Conservation (phyloP, 2,329 filamentous ascomycete species). For the Trematosphaeria pertusa region DNA sequence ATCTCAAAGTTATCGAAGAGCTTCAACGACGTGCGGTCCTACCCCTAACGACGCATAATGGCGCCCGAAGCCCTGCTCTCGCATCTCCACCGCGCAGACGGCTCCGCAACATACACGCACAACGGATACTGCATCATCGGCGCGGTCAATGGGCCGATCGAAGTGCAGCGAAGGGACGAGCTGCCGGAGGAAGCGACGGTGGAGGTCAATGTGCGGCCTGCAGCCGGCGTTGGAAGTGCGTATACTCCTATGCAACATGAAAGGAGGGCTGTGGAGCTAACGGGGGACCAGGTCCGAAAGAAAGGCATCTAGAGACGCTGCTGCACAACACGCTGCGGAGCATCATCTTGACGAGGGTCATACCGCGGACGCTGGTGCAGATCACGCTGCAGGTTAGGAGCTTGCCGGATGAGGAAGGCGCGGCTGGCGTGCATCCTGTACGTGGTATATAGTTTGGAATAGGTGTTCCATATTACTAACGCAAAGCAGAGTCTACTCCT, state of each 20-base stretch:
- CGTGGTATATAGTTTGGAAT: constrained; percentile 32
- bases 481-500: constrained; percentile 72
- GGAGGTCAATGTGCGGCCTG: constrained; percentile 88
- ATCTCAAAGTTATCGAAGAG: constrained; percentile 1
- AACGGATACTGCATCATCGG: constrained; percentile 82
- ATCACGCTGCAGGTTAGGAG: constrained; percentile 79
- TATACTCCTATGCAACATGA: constrained; percentile 4
- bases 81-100: constrained; percentile 73
- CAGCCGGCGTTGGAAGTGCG: constrained; percentile 80
- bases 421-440: constrained; percentile 67
- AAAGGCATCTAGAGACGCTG: constrained; percentile 79
- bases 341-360: constrained; percentile 75
- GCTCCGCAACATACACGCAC: constrained; percentile 78
- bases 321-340: constrained; percentile 75
- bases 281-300: constrained; percentile 47
- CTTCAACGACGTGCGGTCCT: no score
- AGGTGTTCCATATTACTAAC: constrained; percentile 14
- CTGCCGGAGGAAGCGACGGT: constrained; percentile 88
- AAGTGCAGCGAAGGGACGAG: constrained; percentile 87
- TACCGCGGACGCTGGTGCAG: constrained; percentile 80
- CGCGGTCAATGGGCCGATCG: constrained; percentile 90
- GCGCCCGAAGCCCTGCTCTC: constrained; percentile 41
- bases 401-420: constrained; percentile 71
- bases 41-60: constrained; percentile 21
- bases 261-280: not conserved